Evolutionary conservation across 108 stramenopile genomes (phyloP).

Genomic region (Chaetoceros tenuissimus): DNA sequence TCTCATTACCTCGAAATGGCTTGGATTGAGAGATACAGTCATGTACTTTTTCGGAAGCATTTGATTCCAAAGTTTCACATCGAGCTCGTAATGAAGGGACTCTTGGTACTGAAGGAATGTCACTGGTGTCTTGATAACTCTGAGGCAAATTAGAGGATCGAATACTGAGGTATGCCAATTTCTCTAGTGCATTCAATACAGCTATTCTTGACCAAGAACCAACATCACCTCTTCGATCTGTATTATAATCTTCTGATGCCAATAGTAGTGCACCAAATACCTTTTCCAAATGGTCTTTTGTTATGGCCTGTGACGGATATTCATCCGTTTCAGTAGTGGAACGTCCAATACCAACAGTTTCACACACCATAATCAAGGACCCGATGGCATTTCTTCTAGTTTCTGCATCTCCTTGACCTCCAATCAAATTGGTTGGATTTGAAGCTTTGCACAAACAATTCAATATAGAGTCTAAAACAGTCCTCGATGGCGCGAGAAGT

Average conservation of each 20-base stretch:
- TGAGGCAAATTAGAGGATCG: slow-evolving; percentile 24
- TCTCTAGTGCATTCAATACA: slow-evolving; percentile 75
- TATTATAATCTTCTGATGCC: slow-evolving; percentile 87
- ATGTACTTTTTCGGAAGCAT: neutral
- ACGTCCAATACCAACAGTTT: slow-evolving; percentile 44
- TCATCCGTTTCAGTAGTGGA: neutral
- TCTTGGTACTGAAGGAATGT: neutral
- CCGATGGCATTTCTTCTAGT: slow-evolving; percentile 87
- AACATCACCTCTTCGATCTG: slow-evolving; percentile 96
- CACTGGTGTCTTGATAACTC: slow-evolving; percentile 3
- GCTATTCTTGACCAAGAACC: slow-evolving; percentile 95
- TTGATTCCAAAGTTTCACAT: neutral
- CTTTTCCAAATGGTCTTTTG: slow-evolving; percentile 27
- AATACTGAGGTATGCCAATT: slow-evolving; percentile 35
- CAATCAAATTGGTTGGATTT: slow-evolving; percentile 49
- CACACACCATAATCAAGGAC: slow-evolving; percentile 55
- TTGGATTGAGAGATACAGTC: neutral
- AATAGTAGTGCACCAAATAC: slow-evolving; percentile 61
- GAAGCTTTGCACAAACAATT: slow-evolving; percentile 41
- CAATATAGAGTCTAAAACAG: slow-evolving; percentile 47
- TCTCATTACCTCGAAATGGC: neutral
- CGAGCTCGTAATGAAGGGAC: slow-evolving; percentile 20
- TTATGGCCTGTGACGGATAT: slow-evolving; percentile 6
- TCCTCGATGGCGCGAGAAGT: slow-evolving; percentile 54
- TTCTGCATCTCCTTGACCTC: slow-evolving; percentile 88